Base-by-base conservation (phyloP, 257 asterid species). In the Paraleonurus japonicus region DNA sequence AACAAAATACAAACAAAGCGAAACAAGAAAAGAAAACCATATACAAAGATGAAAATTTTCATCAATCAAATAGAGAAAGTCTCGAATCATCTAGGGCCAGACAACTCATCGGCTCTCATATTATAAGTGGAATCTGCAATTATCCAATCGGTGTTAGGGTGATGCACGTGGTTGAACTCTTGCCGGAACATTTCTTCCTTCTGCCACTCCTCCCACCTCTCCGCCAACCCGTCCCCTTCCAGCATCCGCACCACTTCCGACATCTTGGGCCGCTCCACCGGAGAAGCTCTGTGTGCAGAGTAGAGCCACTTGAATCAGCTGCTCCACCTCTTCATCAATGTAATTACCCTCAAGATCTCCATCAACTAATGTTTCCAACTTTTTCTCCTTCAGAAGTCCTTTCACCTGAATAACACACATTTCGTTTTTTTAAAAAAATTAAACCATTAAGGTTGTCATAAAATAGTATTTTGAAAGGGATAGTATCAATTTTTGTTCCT, bases 191-290 rank as follows among this genome's bases (percentile, higher is more conserved):
- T 79, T 77, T 92, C 98, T 65, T 87, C 95, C 83, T 86, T 86
- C 74, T 92, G 96, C 98, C 98, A 92, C 65, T 92, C 98, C 37
- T 89, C 98, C 98, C 98, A 89, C 76, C 92, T 85, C 90, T 92
- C 95, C 0, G 95, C 94, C 78, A 89, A 65, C 37, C 98, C 96
- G 47, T 89, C 95, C 3, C 98, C 98, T 77, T 92, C 94, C 3
- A 89, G 94, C 95, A 93, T 93, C 74, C 96, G 77, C 15, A 93
- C 96, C 2, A 93, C 96, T 37, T 89, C 95, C 0, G 96, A 90
- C 98, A 93, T 93, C 78, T 88, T 93, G 27, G 97, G 98, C 35
- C 96, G 92, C 73, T 90, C 92, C 74, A 48, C 43, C 2, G 96
- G 90, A 10, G 89, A 79, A n/a, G 41, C 86, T 73, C 77, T 80